Evolutionary conservation across 176 grass and related monocot genomes (phyloP), one percentile per base, ranked within the genome.

Genomic region (Triticum urartu): DNA sequence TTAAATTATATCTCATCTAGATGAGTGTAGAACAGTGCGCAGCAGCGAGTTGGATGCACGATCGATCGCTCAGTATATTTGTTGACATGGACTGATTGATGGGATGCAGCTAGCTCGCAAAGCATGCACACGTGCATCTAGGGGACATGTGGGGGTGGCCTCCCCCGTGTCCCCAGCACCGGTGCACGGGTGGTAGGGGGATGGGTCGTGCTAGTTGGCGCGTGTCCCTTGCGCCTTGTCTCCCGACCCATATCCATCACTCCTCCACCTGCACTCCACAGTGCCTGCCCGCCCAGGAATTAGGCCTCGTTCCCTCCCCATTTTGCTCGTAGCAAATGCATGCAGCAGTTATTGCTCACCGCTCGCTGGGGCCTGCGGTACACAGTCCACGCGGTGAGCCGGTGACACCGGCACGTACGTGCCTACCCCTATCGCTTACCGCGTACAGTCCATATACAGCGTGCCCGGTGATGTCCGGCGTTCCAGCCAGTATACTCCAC

Each of bases 151-250:
- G 72, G 86, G 80, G 77, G 30, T 75, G 52, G 12, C 64, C 21
- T 48, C 80, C 80, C 30, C 63, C 72, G 12, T 36, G 32, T 25
- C 47, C 18, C 36, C 45, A 36, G 63, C 73, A 64, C 4, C 14
- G 50, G 26, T 88, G 80, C 73, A 78, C 50, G 71, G 80, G n/a
- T 45, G 80, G 72, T 77, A 47, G 80, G 86, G 86, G 5, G 79
- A 67, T 33, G 48, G 25, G 33, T 39, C 24, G 72, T 15, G 76
- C 60, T 21, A 15, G 80, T 56, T 88, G 80, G 63, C 10, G 48
- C 84, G 48, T 45, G 86, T 66, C 72, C 52, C 64, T 36, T 24
- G 18, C 48, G 58, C 64, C 22, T 25, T 78, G 80, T 69, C 86
- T 20, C 33, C 84, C 4, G 5, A 30, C 4, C 39, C 39, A 40